Percentiles rank a stretch among this genome's conserved stretches.
These are phyloP conservation scores for Fusarium transvaalense DNA, from an alignment of 2,329 filamentous ascomycete genomes.

Conservation along the genomic window DNA sequence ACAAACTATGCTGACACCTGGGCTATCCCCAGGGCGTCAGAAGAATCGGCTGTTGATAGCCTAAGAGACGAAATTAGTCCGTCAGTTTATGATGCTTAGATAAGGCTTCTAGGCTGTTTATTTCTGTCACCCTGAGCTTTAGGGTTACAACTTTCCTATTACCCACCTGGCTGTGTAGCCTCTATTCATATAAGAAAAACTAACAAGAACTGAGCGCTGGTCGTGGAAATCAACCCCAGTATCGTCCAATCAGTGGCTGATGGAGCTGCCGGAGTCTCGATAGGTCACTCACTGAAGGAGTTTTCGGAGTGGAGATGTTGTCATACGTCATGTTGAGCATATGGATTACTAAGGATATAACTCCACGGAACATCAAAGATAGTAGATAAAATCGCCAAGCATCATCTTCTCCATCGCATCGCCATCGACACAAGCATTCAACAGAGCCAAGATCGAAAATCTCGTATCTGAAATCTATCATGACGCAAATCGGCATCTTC, in stretches of 20 bases:
- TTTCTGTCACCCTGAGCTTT: too few species aligned
- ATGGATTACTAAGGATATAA: conserved; percentile 17
- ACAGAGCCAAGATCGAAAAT: neutral
- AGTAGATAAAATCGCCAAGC: neutral
- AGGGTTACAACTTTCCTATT: too few species aligned
- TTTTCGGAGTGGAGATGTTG: neutral
- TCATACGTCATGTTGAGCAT: conserved; percentile 26
- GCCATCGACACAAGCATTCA: neutral
- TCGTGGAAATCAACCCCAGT: too few species aligned
- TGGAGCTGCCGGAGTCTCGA: neutral
- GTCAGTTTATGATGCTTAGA: too few species aligned
- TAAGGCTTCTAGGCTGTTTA: too few species aligned
- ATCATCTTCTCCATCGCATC: neutral
- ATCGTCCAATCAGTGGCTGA: neutral
- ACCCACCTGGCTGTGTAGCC: too few species aligned
- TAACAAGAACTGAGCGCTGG: neutral
- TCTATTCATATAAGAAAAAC: neutral
- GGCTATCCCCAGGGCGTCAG: too few species aligned
- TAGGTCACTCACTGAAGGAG: neutral
- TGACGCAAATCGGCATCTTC: conserved; percentile 38
- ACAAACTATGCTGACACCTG: neutral
- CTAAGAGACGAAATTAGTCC: too few species aligned
- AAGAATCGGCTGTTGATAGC: too few species aligned
- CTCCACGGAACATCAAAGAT: conserved; percentile 10
- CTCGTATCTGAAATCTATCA: neutral